These are phyloP conservation scores for Bruguiera parviflora DNA, from an alignment of 345 rosid species.

Conservation along the genomic window DNA sequence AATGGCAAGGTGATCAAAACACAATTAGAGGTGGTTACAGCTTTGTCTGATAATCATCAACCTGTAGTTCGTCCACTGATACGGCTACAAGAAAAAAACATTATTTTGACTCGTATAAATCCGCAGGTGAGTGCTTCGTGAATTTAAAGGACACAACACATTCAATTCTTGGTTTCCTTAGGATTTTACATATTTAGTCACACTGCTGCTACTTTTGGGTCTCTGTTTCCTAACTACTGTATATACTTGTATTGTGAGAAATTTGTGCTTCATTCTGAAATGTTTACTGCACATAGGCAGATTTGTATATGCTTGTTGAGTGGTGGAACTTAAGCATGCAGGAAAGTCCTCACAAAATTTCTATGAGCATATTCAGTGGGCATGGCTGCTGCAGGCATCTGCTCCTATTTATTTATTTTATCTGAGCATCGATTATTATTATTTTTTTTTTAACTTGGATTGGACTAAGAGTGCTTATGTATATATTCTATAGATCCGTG, in stretches of 20 bases:
- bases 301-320: too few relatives aligned
- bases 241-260: too few relatives aligned
- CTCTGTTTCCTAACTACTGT: background rate
- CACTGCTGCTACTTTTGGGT: background rate
- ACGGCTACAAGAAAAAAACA: conserved; percentile 81
- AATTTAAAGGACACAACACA: conserved; percentile 4
- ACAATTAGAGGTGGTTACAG: conserved; percentile 73
- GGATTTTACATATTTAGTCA: background rate
- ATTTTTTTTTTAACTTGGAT: background rate
- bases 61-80: conserved; percentile 80
- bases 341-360: too few relatives aligned
- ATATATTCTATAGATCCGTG: conserved; percentile 59
- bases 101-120: conserved; percentile 92
- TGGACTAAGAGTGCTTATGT: too few relatives aligned
- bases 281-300: too few relatives aligned
- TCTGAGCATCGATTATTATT: background rate
- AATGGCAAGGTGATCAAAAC: conserved; percentile 77
- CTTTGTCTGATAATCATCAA: conserved; percentile 74
- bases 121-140: conserved; percentile 60
- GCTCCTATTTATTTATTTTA: conserved; percentile 13
- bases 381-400: too few relatives aligned
- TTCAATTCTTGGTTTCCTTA: background rate
- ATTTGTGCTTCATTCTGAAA: background rate
- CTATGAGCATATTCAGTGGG: too few relatives aligned
- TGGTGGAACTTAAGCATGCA: too few relatives aligned